phyloP scores from a whole-genome alignment of 208 protist species.

The Trypanosoma lewisi region DNA sequence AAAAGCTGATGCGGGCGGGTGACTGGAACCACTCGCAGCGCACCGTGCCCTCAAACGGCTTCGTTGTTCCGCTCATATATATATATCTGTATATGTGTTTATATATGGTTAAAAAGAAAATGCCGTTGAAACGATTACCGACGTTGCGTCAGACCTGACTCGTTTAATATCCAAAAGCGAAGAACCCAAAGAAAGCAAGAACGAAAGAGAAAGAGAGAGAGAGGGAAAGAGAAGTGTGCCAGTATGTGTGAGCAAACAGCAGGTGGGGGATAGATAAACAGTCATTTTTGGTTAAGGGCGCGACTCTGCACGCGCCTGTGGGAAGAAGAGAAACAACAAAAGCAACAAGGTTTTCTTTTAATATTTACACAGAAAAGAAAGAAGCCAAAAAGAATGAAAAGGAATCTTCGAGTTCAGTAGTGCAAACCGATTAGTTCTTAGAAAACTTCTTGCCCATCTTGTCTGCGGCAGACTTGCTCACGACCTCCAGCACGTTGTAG shows the following conservation, averaged over 20 bases:
- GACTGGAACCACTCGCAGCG: conserved; percentile 92
- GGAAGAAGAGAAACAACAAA: conserved; percentile 24
- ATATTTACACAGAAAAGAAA: conserved; percentile 4
- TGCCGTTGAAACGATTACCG: background rate
- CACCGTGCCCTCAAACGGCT: conserved; percentile 49
- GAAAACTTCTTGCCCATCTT: conserved; percentile 86
- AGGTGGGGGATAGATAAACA: too few relatives aligned
- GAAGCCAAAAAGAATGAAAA: background rate
- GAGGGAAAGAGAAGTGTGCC: too few relatives aligned
- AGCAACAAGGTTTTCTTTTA: conserved; percentile 9
- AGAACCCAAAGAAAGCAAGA: background rate
- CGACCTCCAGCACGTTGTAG: conserved; percentile 99
- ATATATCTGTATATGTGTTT: too few relatives aligned
- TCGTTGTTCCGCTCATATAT: conserved; percentile 35
- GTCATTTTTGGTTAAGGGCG: too few relatives aligned
- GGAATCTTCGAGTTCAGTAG: conserved; percentile 10
- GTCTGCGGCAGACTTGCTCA: conserved; percentile 83
- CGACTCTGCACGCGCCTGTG: background rate
- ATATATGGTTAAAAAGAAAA: background rate
- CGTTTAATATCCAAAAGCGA: too few relatives aligned
- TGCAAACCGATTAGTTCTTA: conserved; percentile 64
- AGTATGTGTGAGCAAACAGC: too few relatives aligned
- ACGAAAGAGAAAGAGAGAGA: background rate
- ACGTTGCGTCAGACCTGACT: background rate
- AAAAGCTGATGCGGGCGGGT: conserved; percentile 54